Evolutionary conservation across 768 basidiomycete genomes (phyloP).

Genomic region (Boletus rubescentipes): DNA sequence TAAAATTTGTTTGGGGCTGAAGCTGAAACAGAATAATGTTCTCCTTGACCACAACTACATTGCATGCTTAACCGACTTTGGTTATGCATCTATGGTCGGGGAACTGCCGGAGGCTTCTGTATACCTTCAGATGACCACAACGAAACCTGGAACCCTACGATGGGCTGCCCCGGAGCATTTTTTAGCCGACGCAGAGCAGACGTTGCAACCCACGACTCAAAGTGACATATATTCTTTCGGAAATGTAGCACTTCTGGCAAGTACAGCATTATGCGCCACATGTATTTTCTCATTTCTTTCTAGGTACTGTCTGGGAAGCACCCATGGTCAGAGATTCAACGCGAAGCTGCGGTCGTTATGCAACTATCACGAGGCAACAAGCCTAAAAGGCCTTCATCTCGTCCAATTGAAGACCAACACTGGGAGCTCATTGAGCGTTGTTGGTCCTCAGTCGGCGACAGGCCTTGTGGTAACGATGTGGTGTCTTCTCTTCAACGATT

Average conservation of each 20-base stretch:
- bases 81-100: neutral
- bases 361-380: neutral
- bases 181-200: constrained; percentile 4
- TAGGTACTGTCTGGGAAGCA: constrained; percentile 22
- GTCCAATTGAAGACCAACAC: constrained; percentile 3
- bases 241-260: constrained; percentile 30
- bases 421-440: constrained; percentile 10
- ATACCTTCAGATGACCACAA: constrained; percentile 23
- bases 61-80: constrained; percentile 1
- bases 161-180: constrained; percentile 43
- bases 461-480: neutral
- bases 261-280: neutral
- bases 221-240: constrained; percentile 16
- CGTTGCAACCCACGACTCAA: neutral
- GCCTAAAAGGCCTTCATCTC: neutral
- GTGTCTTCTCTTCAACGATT: neutral
- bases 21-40: neutral
- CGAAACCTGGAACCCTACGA: constrained; percentile 35
- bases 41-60: neutral
- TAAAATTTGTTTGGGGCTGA: neutral
- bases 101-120: neutral
- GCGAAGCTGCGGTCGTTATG: constrained; percentile 5
- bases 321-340: neutral
- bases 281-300: neutral
- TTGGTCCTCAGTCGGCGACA: neutral